Base-by-base conservation (phyloP, 2,329 filamentous ascomycete genomes). In the Alternaria ventricosa region DNA sequence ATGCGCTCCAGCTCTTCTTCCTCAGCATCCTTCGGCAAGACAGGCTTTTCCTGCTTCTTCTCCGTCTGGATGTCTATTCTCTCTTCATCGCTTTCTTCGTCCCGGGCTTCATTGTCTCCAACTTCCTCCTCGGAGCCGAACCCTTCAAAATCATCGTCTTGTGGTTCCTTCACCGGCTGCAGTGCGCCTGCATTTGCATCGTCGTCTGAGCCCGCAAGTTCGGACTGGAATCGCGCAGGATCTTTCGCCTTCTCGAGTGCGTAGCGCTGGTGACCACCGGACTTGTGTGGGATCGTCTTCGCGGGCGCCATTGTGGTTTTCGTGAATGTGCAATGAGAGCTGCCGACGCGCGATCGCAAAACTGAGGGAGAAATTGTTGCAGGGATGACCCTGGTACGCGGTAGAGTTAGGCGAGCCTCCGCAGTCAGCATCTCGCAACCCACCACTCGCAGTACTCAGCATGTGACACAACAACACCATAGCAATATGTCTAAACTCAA, bases 1-100 rank as follows among this genome's bases (percentile, higher is more conserved):
- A 97, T 84, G 68, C 90, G 88, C 82, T 97, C 95, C 28, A 97
- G 88, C 77, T 95, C 93, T 75, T 91, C 89, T 79, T 97, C 94
- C 56, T 92, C 89, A 13, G 89, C 89, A 77, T 97, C 93, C 77
- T 95, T 96, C 55, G 92, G 90, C 23, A 73, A 49, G 22, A 72
- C 62, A 9, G 65, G 62, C 61, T 70, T 72, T 50, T 74, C 72
- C n/a, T 64, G 64, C 64, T 76, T 71, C 23, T 66, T 47, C 15
- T 75, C 67, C 28, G 71, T 49, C 18, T 66, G 55, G 22, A 75
- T 64, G 12, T 73, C 59, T 50, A 72, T 64, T 33, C 67, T 73
- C 18, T 71, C 68, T 4, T 66, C 68, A 12, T 74, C 70, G 27
- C 68, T 71, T 7, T 70, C 67, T 11, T 61, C 62, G 0, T 30